Base-by-base conservation (phyloP, 2,329 filamentous ascomycete genomes). In the Cladobotryum mycophilum region DNA sequence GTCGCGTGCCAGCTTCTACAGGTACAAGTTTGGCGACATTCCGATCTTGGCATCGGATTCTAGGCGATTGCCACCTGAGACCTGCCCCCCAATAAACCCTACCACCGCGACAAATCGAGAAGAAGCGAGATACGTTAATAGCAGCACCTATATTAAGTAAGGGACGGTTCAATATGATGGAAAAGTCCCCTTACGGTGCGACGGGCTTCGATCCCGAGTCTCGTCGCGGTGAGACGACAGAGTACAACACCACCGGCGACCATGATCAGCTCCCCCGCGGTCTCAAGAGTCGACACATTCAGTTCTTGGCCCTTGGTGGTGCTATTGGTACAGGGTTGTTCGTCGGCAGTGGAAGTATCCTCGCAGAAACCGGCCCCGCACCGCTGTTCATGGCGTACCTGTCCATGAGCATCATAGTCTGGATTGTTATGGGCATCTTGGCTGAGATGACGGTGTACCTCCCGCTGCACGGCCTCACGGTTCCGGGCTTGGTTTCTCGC, bases 321-420 rank as follows among this genome's bases (percentile, higher is more conserved):
- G 80, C 77, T 18, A 84, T 85, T 55, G 81, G 81, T 49, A 85
- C 81, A 3, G 81, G 81, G 58, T 73, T 85, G 17, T 85, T 85
- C 62, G 74, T 85, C 53, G 80, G 81, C 50, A 81, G 78, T 36
- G 81, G 81, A 20, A 67, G 67, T 52, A 80, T 82, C 47, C 68
- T 85, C 47, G 69, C 75, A 34, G 67, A 69, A 9, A 75, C 76
- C 25, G 82, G 82, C 2, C 82, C 82, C 3, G 85, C 83, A 5
- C 83, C 85, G 0, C 69, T 89, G 14, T 77, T 89, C 63, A 82
- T 90, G 65, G 82, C 80, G 20, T 90, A 88, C 64, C 58, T 79
- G 6, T 71, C 69, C 56, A 78, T 79, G 76, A 78, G 78, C 70
- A 22, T 68, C 3, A 60, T 80, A 9, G 76, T 80, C 22, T 80